Percentiles rank a stretch among this genome's conserved stretches.
phyloP scores from a whole-genome alignment of 2,329 filamentous ascomycete genomes.

The Clonostachys sp. region DNA sequence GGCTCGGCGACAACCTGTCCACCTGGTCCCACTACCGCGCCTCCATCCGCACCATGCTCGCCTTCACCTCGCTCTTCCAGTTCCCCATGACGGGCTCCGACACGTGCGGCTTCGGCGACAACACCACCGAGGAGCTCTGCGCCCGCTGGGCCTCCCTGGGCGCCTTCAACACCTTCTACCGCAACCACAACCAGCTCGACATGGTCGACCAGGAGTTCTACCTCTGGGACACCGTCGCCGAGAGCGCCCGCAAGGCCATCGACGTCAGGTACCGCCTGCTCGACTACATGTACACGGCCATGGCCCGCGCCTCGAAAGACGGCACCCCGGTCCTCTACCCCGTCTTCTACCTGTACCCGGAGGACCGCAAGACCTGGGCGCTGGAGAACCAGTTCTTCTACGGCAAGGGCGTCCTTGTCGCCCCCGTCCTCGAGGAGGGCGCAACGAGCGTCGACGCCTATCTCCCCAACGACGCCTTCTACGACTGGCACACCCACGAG shows the following conservation, averaged over 20 bases:
- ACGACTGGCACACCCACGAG: constrained; percentile 45
- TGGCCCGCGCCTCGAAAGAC: constrained; percentile 52
- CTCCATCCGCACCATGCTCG: constrained; percentile 72
- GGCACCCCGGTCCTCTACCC: constrained; percentile 66
- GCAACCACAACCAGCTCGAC: constrained; percentile 57
- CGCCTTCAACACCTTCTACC: constrained; percentile 68
- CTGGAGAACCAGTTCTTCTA: constrained; percentile 48
- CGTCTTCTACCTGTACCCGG: constrained; percentile 66
- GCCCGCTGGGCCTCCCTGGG: constrained; percentile 65
- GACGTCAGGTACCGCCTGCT: constrained; percentile 70
- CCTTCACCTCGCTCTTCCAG: constrained; percentile 65
- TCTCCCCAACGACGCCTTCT: constrained; percentile 43
- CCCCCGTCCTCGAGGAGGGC: constrained; percentile 39
- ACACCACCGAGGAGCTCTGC: constrained; percentile 60
- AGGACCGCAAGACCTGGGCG: constrained; percentile 36
- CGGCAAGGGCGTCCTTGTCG: constrained; percentile 41
- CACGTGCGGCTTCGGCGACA: constrained; percentile 69
- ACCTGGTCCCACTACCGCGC: constrained; percentile 72
- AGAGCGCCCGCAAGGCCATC: constrained; percentile 64
- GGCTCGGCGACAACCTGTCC: constrained; percentile 73
- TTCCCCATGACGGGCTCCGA: constrained; percentile 68
- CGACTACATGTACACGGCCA: constrained; percentile 76
- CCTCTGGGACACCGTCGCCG: constrained; percentile 57
- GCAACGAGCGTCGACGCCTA: constrained; percentile 39
- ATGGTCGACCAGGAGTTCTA: constrained; percentile 62